Evolutionary conservation across 257 asterid species (phyloP).

Genomic region (Solanum commersonii): DNA sequence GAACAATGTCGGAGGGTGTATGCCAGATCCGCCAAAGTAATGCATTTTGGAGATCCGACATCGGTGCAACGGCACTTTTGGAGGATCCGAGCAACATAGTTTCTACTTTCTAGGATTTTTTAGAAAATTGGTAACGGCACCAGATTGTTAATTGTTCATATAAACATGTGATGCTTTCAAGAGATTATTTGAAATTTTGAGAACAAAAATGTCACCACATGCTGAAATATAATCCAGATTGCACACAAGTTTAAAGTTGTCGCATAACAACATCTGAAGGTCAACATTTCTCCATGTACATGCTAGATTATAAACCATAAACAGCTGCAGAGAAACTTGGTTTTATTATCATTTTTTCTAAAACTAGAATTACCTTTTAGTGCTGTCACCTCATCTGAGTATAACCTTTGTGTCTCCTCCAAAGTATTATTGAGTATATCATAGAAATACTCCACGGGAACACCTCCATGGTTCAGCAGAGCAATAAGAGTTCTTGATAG

Average conservation of each 20-base stretch:
- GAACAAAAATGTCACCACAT: not conserved
- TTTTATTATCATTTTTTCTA: not conserved
- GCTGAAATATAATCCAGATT: not conserved
- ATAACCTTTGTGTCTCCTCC: conserved; percentile 40
- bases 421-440: conserved; percentile 34
- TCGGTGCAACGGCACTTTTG: not conserved
- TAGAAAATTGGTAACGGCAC: not conserved
- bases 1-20: not conserved
- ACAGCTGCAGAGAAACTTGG: not conserved
- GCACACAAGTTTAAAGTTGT: not conserved
- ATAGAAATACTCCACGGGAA: conserved; percentile 49
- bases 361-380: conserved; percentile 34
- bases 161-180: not conserved
- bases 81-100: not conserved
- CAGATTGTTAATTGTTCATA: not conserved
- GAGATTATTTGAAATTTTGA: not conserved
- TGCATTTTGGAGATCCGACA: not conserved
- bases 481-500: conserved; percentile 66
- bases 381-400: conserved; percentile 42
- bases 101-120: not conserved
- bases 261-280: not conserved
- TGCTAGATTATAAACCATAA: not conserved
- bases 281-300: not conserved
- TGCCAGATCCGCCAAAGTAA: not conserved
- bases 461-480: conserved; percentile 68